Evolutionary conservation across 257 asterid species (phyloP).

Genomic region (Hygrophila difformis): DNA sequence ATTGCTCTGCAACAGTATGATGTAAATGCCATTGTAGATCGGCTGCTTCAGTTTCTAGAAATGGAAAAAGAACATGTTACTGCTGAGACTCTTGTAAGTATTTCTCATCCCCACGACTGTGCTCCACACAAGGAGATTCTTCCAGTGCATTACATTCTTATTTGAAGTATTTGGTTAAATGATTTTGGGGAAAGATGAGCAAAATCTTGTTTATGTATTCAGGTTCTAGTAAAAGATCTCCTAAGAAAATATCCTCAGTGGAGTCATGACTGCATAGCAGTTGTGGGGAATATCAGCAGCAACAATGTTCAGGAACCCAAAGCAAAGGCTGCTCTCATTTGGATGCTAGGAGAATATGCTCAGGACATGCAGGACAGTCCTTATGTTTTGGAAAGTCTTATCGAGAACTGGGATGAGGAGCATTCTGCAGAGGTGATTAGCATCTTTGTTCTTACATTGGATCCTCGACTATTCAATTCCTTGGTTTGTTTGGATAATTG

Average conservation of each 20-base stretch:
- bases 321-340: slow-evolving; percentile 97
- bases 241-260: slow-evolving; percentile 98
- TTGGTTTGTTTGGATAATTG: too few species aligned
- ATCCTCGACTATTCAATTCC: too few species aligned
- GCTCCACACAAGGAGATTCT: slow-evolving; percentile 11
- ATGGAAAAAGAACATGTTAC: slow-evolving; percentile 99
- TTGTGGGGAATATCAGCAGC: slow-evolving; percentile 96
- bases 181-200: slow-evolving; percentile 1
- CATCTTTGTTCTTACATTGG: slow-evolving; percentile 6
- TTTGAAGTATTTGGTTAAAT: too few species aligned
- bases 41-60: slow-evolving; percentile 97
- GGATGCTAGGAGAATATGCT: slow-evolving; percentile 99
- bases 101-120: slow-evolving; percentile 7
- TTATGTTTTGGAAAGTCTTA: slow-evolving; percentile 68
- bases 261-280: slow-evolving; percentile 99
- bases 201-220: slow-evolving; percentile 16
- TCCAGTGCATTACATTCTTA: too few species aligned
- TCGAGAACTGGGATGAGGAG: slow-evolving; percentile 98
- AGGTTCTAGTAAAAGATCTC: slow-evolving; percentile 99
- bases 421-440: slow-evolving; percentile 82
- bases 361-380: slow-evolving; percentile 99
- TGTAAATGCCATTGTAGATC: slow-evolving; percentile 98
- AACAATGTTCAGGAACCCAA: slow-evolving; percentile 91
- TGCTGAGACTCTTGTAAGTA: slow-evolving; percentile 91
- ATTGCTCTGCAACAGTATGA: slow-evolving; percentile 97